phyloP scores from a whole-genome alignment of 2,329 filamentous ascomycete genomes.

The Myrmaecium sp. region DNA sequence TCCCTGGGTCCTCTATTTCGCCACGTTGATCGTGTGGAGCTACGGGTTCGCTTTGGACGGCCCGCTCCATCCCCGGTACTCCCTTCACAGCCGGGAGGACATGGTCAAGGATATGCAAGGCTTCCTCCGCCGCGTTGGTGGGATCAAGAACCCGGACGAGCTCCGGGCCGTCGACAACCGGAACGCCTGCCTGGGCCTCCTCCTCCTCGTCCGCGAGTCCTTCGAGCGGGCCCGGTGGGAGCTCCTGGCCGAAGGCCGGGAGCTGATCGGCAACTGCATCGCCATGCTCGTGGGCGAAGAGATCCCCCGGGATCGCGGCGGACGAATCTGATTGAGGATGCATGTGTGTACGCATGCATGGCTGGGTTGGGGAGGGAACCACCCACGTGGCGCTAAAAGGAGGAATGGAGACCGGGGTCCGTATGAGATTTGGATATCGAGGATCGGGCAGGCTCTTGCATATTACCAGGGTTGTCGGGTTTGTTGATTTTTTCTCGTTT shows the following conservation, averaged over 20 bases:
- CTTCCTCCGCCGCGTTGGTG: slow-evolving; percentile 58
- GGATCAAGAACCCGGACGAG: slow-evolving; percentile 58
- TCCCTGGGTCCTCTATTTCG: slow-evolving; percentile 91
- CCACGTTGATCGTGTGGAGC: slow-evolving; percentile 81
- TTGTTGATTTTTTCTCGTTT: too few species aligned
- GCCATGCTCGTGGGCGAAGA: slow-evolving; percentile 39
- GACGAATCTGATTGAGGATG: too few species aligned
- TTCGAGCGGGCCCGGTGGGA: slow-evolving; percentile 83
- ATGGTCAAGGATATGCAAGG: slow-evolving; percentile 62
- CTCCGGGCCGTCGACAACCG: slow-evolving; percentile 56
- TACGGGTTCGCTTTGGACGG: slow-evolving; percentile 89
- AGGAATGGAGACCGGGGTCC: too few species aligned
- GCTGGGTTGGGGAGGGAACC: too few species aligned
- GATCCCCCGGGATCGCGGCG: too few species aligned
- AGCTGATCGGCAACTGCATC: slow-evolving; percentile 66
- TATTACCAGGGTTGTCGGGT: too few species aligned
- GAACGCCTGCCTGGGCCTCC: slow-evolving; percentile 65
- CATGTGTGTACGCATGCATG: too few species aligned
- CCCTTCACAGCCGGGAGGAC: slow-evolving; percentile 43
- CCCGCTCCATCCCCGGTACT: slow-evolving; percentile 37
- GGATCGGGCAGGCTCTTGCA: too few species aligned
- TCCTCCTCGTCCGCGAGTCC: slow-evolving; percentile 66
- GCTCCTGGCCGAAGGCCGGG: slow-evolving; percentile 71
- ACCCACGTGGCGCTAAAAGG: too few species aligned
- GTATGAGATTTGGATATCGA: too few species aligned